These are phyloP conservation scores for Trichosanthes cucumerina DNA, from an alignment of 306 rosid species.

Conservation along the genomic window DNA sequence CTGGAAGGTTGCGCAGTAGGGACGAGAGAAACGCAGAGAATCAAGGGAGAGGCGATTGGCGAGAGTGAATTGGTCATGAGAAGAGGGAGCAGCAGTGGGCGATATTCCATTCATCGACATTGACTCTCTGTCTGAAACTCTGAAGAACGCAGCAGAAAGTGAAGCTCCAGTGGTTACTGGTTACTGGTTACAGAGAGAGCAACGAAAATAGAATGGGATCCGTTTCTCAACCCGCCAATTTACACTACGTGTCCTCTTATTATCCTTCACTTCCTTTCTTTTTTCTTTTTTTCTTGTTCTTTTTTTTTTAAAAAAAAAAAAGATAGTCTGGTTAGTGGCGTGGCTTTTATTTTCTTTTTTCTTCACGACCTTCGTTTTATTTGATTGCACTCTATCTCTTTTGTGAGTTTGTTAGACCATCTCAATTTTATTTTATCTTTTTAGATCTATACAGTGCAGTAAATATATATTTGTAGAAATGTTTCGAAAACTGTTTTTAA, in stretches of 20 bases:
- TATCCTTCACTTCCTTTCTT: not conserved
- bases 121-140: not conserved
- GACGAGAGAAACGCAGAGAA: conserved; percentile 13
- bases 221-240: conserved; percentile 10
- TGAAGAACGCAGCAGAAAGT: not conserved
- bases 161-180: not conserved
- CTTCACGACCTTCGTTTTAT: too few relatives aligned
- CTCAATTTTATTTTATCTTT: too few relatives aligned
- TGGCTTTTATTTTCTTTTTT: too few relatives aligned
- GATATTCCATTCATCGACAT: conserved; percentile 19
- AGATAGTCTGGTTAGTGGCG: too few relatives aligned
- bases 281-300: not conserved
- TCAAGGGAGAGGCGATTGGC: conserved; percentile 15
- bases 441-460: too few relatives aligned
- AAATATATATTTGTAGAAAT: too few relatives aligned
- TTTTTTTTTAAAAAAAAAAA: too few relatives aligned
- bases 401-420: too few relatives aligned
- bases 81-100: conserved; percentile 4
- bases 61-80: conserved; percentile 6
- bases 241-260: not conserved
- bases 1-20: not conserved
- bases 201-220: not conserved
- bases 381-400: too few relatives aligned
- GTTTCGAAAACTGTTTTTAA: too few relatives aligned
- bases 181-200: too few relatives aligned